Base-by-base conservation (phyloP, 345 rosid genomes). In the Brassica nigra region DNA sequence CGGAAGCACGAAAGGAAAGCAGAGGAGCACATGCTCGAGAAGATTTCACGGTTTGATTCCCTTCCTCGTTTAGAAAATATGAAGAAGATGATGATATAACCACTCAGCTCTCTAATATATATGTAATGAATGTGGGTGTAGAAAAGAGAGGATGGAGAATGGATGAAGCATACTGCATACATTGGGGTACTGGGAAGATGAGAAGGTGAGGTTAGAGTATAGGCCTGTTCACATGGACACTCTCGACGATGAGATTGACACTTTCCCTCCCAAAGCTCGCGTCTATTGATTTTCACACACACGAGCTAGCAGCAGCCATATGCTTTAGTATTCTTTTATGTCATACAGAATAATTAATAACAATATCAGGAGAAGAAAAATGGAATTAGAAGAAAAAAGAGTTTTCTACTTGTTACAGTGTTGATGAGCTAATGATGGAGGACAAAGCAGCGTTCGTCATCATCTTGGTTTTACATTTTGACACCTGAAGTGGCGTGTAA, bases 21-120 rank as follows among this genome's bases (percentile, higher is more conserved):
- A 88, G 97, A 88, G 99, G 99, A 71, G 99, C 99, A 58, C 99
- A 95, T 89, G 97, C 97, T 52, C 94, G 99, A 49, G 99, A 95
- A 90, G 99, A 95, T 85, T 95, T 90, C 78, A 88, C 92, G 75
- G 99, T 95, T 92, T 81, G 80, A 62, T 14, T 34, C 49, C 16
- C 55, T 63, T 73, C 0, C 67, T 71, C 23, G 52, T 42, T 42
- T 42, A 23, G 27, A 44, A 11, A 0, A 11, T 44, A 44, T 4
- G 11, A 54, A 16, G 39, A 64, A 5, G 6, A 33, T 54, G 54
- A 10, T 59, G 63, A 59, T 58, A 18, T 6, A 58, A 58, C 29
- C 57, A 52, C n/a, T 49, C 39, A 31, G 34, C 34, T 44, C 52
- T 47, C 16, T 14, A 47, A 47, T 47, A 47, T 47, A 47, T 4